Base-by-base conservation (phyloP, 2,329 filamentous ascomycete genomes). In the Furcasterigmium sp. region DNA sequence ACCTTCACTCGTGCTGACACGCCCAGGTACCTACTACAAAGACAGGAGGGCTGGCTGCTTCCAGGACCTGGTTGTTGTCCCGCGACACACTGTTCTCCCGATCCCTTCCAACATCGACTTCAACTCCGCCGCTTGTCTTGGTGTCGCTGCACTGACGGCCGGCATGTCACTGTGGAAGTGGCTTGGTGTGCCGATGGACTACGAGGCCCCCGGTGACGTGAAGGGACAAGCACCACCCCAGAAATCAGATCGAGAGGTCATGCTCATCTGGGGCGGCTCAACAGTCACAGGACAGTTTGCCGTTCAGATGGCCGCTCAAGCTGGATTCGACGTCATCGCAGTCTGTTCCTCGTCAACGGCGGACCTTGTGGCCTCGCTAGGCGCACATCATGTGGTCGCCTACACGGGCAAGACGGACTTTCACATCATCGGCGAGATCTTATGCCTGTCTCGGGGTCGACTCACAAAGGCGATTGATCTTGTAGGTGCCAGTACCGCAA, bases 151-250 rank as follows among this genome's bases (percentile, higher is more conserved):
- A 14, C 51, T 69, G 11, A 68, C 67, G 11, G 65, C 67, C 3
- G 58, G 60, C 30, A 66, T 70, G 60, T 63, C 67, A 6, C 51
- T 70, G 10, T 67, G 66, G 55, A 58, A 61, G 36, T 70, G 65
- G 61, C 48, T 70, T 6, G 54, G 54, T 10, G 54, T 68, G n/a
- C 56, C 60, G 7, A 26, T 1, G 50, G 56, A 26, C 49, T 40
- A 20, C 45, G n/a, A n/a, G n/a, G n/a, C n/a, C n/a, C 44, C 38
- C 42, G 30, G 37, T 36, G 23, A 34, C 45, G 20, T 39, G 50
- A 44, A 40, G 23, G 11, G 23, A 26, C 23, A 26, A 26, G 23
- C 23, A 11, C 7, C 7, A 11, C 11, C 23, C n/a, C 30, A 39
- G 43, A 52, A 43, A 48, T 52, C 42, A 54, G 44, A 47, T 52